phyloP scores from a whole-genome alignment of 1,284 basidiomycete genomes.

The Malassezia brasiliensis region DNA sequence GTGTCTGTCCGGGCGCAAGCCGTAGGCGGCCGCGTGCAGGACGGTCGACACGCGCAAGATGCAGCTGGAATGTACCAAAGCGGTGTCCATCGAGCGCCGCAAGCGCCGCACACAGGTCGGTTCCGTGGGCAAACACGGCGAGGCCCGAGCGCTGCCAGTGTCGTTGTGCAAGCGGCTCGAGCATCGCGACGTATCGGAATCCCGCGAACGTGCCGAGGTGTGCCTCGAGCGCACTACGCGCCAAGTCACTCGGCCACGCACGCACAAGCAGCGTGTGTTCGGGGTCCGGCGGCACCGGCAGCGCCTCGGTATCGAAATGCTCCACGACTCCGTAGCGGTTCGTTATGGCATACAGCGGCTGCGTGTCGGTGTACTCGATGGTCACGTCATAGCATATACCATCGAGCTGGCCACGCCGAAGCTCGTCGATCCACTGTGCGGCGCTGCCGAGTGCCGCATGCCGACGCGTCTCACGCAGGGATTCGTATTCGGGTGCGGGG shows the following conservation, averaged over 20 bases:
- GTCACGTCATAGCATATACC: background rate
- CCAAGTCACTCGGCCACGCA: conserved; percentile 27
- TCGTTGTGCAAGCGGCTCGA: conserved; percentile 36
- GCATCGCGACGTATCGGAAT: conserved; percentile 37
- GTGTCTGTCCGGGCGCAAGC: conserved; percentile 30
- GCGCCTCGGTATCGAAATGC: conserved; percentile 18
- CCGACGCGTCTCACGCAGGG: conserved; percentile 22
- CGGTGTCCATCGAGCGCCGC: conserved; percentile 25
- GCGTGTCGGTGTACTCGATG: conserved; percentile 9
- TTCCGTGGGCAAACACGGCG: conserved; percentile 32
- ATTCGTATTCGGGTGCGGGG: conserved; percentile 18
- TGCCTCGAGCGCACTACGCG: conserved; percentile 27
- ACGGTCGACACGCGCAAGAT: conserved; percentile 31
- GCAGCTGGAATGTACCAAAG: conserved; percentile 29
- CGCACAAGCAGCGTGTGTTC: conserved; percentile 33
- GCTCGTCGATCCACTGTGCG: background rate
- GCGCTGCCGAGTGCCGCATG: background rate
- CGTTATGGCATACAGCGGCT: conserved; percentile 6
- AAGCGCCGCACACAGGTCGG: conserved; percentile 28
- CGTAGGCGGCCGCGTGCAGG: conserved; percentile 31
- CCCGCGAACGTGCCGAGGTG: conserved; percentile 26
- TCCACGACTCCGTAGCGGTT: conserved; percentile 15
- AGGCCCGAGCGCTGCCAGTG: conserved; percentile 35
- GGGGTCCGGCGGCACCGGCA: conserved; percentile 6
- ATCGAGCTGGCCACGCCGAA: background rate